Evolutionary conservation across 495 filamentous ascomycete species (phyloP).

Genomic region (Pyrenula massariospora): DNA sequence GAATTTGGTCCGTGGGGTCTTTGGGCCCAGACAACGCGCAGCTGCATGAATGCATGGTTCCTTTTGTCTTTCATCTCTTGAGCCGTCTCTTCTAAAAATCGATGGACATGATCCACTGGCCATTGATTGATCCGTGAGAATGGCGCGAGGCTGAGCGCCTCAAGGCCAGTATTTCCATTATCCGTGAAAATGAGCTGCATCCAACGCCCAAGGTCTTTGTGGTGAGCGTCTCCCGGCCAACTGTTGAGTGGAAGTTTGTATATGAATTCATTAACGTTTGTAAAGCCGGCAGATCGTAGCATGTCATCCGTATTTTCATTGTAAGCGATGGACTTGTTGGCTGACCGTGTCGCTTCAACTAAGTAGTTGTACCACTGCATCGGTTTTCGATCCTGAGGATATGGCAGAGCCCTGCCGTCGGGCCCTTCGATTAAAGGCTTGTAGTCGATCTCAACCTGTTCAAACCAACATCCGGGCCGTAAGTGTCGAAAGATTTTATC

Average conservation of each 20-base stretch:
- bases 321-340: slow-evolving; percentile 55
- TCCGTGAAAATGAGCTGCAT: slow-evolving; percentile 68
- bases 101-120: slow-evolving; percentile 51
- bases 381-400: slow-evolving; percentile 25
- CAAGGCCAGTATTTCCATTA: slow-evolving; percentile 34
- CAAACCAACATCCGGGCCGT: slow-evolving; percentile 62
- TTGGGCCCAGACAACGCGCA: neutral
- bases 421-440: slow-evolving; percentile 54
- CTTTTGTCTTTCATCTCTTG: neutral
- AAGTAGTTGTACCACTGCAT: slow-evolving; percentile 60
- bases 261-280: slow-evolving; percentile 64
- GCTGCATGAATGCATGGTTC: neutral
- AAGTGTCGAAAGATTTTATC: slow-evolving; percentile 62
- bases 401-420: slow-evolving; percentile 42
- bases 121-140: slow-evolving; percentile 56
- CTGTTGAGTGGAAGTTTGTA: slow-evolving; percentile 66
- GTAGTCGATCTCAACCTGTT: slow-evolving; percentile 90
- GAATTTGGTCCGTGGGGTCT: neutral
- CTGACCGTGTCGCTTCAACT: slow-evolving; percentile 54
- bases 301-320: slow-evolving; percentile 43
- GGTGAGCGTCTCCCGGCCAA: slow-evolving; percentile 60
- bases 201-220: slow-evolving; percentile 68
- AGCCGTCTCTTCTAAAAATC: slow-evolving; percentile 40
- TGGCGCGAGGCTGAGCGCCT: slow-evolving; percentile 63
- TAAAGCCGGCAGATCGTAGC: slow-evolving; percentile 65